Conservation (phyloP, 2,329 filamentous ascomycete species). For the Epichloe scottii region DNA sequence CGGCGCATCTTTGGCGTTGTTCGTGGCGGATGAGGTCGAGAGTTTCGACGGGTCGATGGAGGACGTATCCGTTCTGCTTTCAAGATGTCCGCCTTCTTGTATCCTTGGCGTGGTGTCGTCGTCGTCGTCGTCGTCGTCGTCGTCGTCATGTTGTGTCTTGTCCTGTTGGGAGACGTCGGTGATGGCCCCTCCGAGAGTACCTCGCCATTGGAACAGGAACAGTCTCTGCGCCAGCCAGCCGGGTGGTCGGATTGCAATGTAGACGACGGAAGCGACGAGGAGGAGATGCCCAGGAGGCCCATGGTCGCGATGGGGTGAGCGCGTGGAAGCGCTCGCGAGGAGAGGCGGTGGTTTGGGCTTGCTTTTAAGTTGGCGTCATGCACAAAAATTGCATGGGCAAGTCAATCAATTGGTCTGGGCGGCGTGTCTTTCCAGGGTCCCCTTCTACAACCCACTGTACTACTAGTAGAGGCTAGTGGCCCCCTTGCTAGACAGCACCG, state of each 20-base stretch:
- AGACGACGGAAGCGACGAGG: slow-evolving; percentile 47
- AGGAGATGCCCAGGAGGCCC: slow-evolving; percentile 44
- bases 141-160: neutral
- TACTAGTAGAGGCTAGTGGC: no score
- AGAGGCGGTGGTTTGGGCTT: no score
- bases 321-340: neutral
- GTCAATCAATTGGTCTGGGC: no score
- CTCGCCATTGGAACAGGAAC: slow-evolving; percentile 14
- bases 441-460: no score
- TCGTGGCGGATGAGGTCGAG: slow-evolving; percentile 4
- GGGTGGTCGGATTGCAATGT: slow-evolving; percentile 41
- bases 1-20: slow-evolving; percentile 23
- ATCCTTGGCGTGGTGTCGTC: slow-evolving; percentile 2
- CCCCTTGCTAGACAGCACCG: no score
- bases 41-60: neutral
- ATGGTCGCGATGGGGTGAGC: neutral
- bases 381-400: no score
- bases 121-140: neutral
- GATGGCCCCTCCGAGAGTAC: slow-evolving; percentile 1
- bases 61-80: neutral
- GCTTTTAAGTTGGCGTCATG: no score
- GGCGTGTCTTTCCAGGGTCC: no score
- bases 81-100: neutral
- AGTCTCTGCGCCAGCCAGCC: slow-evolving; percentile 29
- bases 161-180: slow-evolving; percentile 1